These are phyloP conservation scores for Cladosporium halotolerans DNA, from an alignment of 2,329 filamentous ascomycete genomes.

Conservation along the genomic window DNA sequence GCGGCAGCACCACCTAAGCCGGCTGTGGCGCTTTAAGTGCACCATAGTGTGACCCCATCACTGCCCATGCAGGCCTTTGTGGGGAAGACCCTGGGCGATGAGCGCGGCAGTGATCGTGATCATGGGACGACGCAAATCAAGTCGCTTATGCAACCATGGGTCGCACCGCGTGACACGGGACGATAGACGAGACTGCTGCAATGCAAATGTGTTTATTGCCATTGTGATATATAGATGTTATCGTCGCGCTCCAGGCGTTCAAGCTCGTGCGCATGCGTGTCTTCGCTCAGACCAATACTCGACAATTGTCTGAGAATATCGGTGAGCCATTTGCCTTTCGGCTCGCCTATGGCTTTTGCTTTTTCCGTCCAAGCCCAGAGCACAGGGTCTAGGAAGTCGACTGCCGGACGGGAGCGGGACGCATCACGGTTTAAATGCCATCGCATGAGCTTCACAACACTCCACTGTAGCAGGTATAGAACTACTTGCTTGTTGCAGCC, in stretches of 20 bases:
- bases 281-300: background rate
- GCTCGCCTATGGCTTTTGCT: constrained; percentile 18
- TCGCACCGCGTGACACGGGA: no score
- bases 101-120: no score
- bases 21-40: background rate
- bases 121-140: no score
- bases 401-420: background rate
- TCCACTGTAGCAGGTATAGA: constrained; percentile 17
- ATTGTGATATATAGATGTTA: constrained; percentile 1
- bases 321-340: constrained; percentile 27
- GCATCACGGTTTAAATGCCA: background rate
- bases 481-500: constrained; percentile 27
- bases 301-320: constrained; percentile 17
- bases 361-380: constrained; percentile 32
- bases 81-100: no score
- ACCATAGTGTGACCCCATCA: background rate
- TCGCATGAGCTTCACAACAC: constrained; percentile 6
- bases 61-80: no score
- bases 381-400: constrained; percentile 29
- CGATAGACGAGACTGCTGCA: no score
- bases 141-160: no score
- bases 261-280: background rate
- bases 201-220: background rate
- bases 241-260: constrained; percentile 1
- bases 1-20: background rate